These are phyloP conservation scores for Hippophae tibetana DNA, from an alignment of 306 rosid species.

Conservation along the genomic window DNA sequence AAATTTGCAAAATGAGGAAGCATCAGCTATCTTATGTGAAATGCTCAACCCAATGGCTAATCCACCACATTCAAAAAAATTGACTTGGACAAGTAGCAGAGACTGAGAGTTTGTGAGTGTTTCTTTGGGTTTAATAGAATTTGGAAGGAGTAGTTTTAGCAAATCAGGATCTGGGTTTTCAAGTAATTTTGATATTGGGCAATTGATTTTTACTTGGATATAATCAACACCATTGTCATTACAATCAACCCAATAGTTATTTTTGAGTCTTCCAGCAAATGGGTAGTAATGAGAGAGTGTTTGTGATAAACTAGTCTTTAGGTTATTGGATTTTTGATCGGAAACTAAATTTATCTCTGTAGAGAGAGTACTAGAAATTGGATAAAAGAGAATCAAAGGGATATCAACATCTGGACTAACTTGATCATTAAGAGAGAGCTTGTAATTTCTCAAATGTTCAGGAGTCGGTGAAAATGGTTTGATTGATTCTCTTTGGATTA, in stretches of 20 bases:
- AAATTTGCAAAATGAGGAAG: constrained; percentile 4
- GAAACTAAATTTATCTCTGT: not conserved
- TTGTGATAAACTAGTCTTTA: constrained; percentile 8
- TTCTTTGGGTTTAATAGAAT: not conserved
- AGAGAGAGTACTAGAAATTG: not conserved
- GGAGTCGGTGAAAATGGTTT: constrained; percentile 21
- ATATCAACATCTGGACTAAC: constrained; percentile 7
- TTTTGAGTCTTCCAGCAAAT: constrained; percentile 9
- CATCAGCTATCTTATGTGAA: constrained; percentile 16
- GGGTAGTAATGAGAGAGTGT: constrained; percentile 9
- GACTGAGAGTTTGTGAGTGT: not conserved
- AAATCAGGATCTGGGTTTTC: constrained; percentile 1
- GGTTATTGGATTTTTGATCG: not conserved
- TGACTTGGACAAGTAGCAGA: constrained; percentile 18
- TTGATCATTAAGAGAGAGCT: constrained; percentile 18
- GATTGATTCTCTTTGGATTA: constrained; percentile 3
- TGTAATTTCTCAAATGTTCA: not conserved
- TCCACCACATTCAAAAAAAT: constrained; percentile 17
- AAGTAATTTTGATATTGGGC: constrained; percentile 1
- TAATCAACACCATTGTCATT: constrained; percentile 16
- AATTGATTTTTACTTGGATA: constrained; percentile 5
- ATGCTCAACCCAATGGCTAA: constrained; percentile 13
- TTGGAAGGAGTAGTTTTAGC: constrained; percentile 9
- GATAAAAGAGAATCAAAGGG: constrained; percentile 17
- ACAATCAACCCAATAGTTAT: constrained; percentile 5